Base-by-base conservation (phyloP, 441 rosid species). In the Eutrema salsugineum region DNA sequence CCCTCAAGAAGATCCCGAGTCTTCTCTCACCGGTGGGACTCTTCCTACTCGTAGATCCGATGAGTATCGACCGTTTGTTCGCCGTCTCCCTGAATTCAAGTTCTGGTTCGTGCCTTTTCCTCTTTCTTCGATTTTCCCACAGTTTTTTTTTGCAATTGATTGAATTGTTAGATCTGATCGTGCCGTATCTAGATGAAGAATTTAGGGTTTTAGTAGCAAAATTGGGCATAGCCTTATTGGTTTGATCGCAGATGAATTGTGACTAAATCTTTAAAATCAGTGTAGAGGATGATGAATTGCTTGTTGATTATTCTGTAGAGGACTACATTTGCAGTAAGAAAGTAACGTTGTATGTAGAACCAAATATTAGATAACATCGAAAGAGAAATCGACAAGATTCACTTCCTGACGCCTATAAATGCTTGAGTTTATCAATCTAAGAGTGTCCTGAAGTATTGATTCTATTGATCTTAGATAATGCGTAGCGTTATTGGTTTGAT, bases 31-130 rank as follows among this genome's bases (percentile, higher is more conserved):
- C 14, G 91, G 87, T 0, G 90, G 93, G 1, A 27, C 83, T 3
- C 89, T 93, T 22, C 97, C 98, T 11, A 91, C 94, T 24, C 84
- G 91, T 4, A 77, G 89, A 82, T 89, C 97, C 60, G 98, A 93
- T 51, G 91, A 93, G 87, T 91, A 91, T 76, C 82, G 97, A 5
- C 97, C 93, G 6, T 92, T 92, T 46, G 90, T 88, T 56, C 96
- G 96, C 36, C 94, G 96, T 44, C 84, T 93, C 11, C 93, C 94
- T 0, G 96, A 93, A 76, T 88, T 93, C 81, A 91, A 89, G 78
- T 86, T 88, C 88, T 93, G 98, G 97, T 93, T 75, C 51, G 77
- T 27, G 20, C 4, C 22, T 47, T 51, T 33, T 20, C 53, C 22
- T 44, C 55, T 63, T 61, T 42, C 62, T 58, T 58, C 16, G 49